These are phyloP conservation scores for Trypanosoma cruzi DNA, from an alignment of 208 protist species.

Conservation along the genomic window DNA sequence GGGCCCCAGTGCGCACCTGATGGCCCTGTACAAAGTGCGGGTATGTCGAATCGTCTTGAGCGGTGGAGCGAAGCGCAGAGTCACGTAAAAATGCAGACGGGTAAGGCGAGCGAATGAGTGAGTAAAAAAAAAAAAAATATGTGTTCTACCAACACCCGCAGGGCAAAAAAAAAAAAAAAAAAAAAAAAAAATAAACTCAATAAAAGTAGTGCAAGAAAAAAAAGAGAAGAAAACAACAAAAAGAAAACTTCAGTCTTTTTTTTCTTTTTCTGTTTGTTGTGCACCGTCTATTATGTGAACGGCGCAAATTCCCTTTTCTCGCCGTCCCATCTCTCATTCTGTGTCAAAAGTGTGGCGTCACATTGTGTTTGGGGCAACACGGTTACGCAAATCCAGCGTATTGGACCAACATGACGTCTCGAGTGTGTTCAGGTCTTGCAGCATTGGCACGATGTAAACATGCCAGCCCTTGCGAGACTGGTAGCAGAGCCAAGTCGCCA, in stretches of 20 bases:
- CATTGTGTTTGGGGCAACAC: constrained; percentile 25
- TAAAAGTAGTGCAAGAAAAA: constrained; percentile 3
- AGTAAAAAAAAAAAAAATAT: neutral
- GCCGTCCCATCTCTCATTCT: neutral
- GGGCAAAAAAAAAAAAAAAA: neutral
- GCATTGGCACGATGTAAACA: constrained; percentile 40
- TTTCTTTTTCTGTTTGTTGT: neutral
- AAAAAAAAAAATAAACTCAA: neutral
- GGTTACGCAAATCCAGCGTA: constrained; percentile 52
- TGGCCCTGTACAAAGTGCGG: neutral
- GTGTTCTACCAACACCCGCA: neutral
- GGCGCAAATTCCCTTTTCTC: neutral
- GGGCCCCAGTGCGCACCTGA: neutral
- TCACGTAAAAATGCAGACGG: neutral
- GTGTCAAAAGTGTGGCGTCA: constrained; percentile 6
- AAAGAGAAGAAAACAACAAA: neutral
- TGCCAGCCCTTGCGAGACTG: constrained; percentile 36
- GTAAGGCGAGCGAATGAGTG: neutral
- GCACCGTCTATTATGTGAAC: neutral
- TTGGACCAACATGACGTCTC: constrained; percentile 39
- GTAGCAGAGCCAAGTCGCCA: constrained; percentile 43
- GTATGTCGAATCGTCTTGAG: neutral
- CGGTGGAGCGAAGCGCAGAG: neutral
- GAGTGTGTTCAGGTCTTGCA: constrained; percentile 33
- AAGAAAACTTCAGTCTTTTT: neutral